Evolutionary conservation across 2,329 filamentous ascomycete species (phyloP).

Genomic region (Calonectria ilicicola): DNA sequence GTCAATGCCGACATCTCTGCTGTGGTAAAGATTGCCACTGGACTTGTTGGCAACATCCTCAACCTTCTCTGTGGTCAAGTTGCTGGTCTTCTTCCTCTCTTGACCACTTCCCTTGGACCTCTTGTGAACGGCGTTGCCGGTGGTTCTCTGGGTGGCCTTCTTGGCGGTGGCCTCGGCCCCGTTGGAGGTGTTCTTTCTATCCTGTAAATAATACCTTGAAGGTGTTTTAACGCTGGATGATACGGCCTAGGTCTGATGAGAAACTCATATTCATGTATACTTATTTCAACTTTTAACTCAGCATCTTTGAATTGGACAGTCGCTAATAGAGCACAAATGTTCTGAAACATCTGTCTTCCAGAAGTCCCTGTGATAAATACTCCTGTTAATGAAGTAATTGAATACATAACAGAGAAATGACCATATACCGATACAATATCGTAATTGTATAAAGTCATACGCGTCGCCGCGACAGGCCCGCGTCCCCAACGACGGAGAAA

Average conservation of each 20-base stretch:
- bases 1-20: background rate
- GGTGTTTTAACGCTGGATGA: background rate
- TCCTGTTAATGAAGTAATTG: too few relatives aligned
- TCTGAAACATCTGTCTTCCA: too few relatives aligned
- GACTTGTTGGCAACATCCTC: background rate
- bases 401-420: too few relatives aligned
- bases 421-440: too few relatives aligned
- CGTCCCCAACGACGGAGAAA: too few relatives aligned
- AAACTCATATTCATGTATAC: background rate
- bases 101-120: background rate
- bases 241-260: background rate
- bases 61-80: background rate
- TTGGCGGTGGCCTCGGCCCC: background rate
- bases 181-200: background rate
- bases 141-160: background rate
- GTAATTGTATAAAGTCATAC: too few relatives aligned
- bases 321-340: background rate
- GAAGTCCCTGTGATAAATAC: too few relatives aligned
- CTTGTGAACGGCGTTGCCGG: background rate
- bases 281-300: background rate
- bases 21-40: background rate
- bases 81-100: background rate
- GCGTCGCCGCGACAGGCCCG: too few relatives aligned
- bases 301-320: too few relatives aligned
- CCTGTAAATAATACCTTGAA: background rate